A percentile compares a stretch with the other conserved stretches of the same genome.
These are phyloP conservation scores for Rhododendron henanense DNA, from an alignment of 148 eudicot genomes.

Conservation along the genomic window DNA sequence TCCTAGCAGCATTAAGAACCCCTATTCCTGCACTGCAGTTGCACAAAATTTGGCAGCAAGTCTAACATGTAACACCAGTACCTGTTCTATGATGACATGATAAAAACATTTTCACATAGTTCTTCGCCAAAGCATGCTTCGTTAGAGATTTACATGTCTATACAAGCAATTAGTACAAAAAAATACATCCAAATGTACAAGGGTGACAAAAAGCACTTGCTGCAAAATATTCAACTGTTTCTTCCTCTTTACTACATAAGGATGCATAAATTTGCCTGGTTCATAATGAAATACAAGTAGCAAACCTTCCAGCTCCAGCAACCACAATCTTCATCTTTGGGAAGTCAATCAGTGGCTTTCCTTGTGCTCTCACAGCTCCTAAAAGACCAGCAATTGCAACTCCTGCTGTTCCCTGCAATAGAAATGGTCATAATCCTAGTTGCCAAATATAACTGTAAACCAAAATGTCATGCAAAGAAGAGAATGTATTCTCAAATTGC, in stretches of 20 bases:
- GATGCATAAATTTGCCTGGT: neutral
- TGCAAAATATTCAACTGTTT: neutral
- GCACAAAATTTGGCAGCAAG: slow-evolving; percentile 6
- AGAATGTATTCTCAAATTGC: neutral
- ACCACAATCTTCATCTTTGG: slow-evolving; percentile 96
- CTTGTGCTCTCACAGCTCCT: slow-evolving; percentile 99
- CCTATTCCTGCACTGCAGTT: slow-evolving; percentile 93
- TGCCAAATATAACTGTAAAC: neutral
- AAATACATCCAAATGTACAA: neutral
- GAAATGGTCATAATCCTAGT: slow-evolving; percentile 8
- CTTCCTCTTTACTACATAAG: neutral
- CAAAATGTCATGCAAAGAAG: neutral
- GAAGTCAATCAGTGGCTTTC: slow-evolving; percentile 92
- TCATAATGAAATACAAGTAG: slow-evolving; percentile 5
- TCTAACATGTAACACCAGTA: neutral
- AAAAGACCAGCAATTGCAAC: slow-evolving; percentile 98
- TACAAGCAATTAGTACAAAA: neutral
- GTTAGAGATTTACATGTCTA: neutral
- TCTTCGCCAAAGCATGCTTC: neutral
- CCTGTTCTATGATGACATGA: neutral
- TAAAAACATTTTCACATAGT: neutral
- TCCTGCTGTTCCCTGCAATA: slow-evolving; percentile 92
- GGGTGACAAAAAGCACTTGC: slow-evolving; percentile 8
- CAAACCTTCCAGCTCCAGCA: slow-evolving; percentile 99
- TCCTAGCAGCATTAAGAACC: slow-evolving; percentile 96